Evolutionary conservation across 2,329 filamentous ascomycete species (phyloP), one percentile per base, ranked within the genome.

Genomic region (Nothophoma quercina): DNA sequence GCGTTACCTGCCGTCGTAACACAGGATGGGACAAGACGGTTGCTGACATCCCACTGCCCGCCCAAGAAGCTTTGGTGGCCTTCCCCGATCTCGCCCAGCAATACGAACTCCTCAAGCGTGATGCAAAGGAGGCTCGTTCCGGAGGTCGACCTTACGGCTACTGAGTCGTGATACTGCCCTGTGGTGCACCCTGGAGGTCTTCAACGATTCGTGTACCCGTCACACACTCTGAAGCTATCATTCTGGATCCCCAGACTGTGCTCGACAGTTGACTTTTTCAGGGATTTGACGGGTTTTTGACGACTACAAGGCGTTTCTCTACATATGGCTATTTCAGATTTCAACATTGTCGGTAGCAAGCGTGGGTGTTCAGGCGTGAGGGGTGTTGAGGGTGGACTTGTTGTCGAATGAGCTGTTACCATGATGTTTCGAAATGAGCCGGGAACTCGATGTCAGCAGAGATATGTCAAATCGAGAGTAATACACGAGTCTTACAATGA

Each of bases 111-210:
- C 60, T 69, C 18, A 46, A 58, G 54, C 39, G 36, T 2, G 63
- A 62, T 21, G 64, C 60, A n/a, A 30, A 44, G 9, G 57, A 65
- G 39, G 65, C 64, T 13, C 30, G 59, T 5, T 51, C 34, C 18
- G 63, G 63, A 19, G 60, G 60, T 2, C 35, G 44, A 16, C 63
- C 64, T 13, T 15, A 45, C 8, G 63, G 63, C 32, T 66, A 64
- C 51, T 56, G 23, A 38, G 16, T 12, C 26, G 12, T 2, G 12
- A 7, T 3, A 5, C 7, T 19, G 9, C 15, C 16, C 30, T 12
- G 21, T 29, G 28, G 28, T 29, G 15, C n/a, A 19, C 4, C 8
- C 12, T 13, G 5, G 22, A 40, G 18, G 5, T 12, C 22, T 19
- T 19, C 4, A 12, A 8, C 25, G 23, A 16, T 30, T 36, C 12